These are phyloP conservation scores for Hylodesmum podocarpum DNA, from an alignment of 306 rosid genomes.

Conservation along the genomic window DNA sequence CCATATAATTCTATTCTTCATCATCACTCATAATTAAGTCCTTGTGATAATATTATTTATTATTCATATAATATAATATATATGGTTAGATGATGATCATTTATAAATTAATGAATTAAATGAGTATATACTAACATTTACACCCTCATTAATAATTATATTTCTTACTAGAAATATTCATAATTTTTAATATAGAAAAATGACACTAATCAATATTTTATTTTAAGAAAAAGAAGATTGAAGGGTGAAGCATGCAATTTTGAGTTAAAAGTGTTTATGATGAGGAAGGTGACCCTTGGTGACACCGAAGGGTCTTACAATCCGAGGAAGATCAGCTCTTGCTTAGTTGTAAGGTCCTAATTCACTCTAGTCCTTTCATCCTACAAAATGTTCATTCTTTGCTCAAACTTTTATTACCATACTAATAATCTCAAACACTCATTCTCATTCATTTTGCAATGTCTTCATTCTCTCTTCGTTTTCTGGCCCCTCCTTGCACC, in stretches of 20 bases:
- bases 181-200: no score
- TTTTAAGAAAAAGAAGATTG: background rate
- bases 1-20: no score
- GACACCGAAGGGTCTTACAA: slow-evolving; percentile 50
- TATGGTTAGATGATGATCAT: no score
- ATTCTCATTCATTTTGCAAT: slow-evolving; percentile 22
- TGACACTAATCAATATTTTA: background rate
- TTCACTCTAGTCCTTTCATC: slow-evolving; percentile 14
- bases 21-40: no score
- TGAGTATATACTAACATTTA: no score
- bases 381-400: slow-evolving; percentile 59
- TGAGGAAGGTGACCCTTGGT: slow-evolving; percentile 53
- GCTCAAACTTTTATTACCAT: background rate
- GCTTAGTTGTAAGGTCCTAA: slow-evolving; percentile 45
- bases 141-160: no score
- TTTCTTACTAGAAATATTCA: no score
- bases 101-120: no score
- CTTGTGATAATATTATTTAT: no score
- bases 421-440: background rate
- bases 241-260: background rate
- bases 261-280: background rate
- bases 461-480: slow-evolving; percentile 64
- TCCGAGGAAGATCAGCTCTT: slow-evolving; percentile 34
- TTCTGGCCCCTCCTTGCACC: slow-evolving; percentile 47
- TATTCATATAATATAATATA: no score